A percentile compares a stretch with the other conserved stretches of the same genome.
These are phyloP conservation scores for Chamaenerion angustifolium DNA, from an alignment of 345 rosid genomes.

Conservation along the genomic window DNA sequence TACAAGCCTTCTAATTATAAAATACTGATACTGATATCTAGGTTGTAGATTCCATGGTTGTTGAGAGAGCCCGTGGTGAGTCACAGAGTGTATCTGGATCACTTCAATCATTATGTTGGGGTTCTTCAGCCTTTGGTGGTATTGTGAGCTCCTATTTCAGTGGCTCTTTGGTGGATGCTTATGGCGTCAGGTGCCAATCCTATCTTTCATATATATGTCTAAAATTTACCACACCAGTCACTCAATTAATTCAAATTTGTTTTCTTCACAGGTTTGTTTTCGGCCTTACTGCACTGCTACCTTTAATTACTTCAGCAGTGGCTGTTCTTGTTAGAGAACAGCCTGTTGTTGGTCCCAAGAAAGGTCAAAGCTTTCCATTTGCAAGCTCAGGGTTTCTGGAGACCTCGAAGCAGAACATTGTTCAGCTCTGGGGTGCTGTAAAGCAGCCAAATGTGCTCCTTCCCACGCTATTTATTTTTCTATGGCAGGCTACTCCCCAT, in stretches of 20 bases:
- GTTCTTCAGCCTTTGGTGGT: slow-evolving; percentile 97
- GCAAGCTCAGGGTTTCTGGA: slow-evolving; percentile 40
- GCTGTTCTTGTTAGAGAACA: slow-evolving; percentile 90
- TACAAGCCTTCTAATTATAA: too few relatives aligned
- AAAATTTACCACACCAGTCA: neutral
- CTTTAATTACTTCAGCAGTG: slow-evolving; percentile 76
- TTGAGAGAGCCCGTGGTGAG: slow-evolving; percentile 96
- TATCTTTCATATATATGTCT: neutral
- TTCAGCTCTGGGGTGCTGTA: slow-evolving; percentile 63
- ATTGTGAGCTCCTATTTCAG: slow-evolving; percentile 91
- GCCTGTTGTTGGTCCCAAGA: slow-evolving; percentile 29
- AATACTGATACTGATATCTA: slow-evolving; percentile 17
- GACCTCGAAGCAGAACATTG: slow-evolving; percentile 47
- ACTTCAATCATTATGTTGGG: slow-evolving; percentile 93
- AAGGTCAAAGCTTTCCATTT: slow-evolving; percentile 23
- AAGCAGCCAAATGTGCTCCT: slow-evolving; percentile 73
- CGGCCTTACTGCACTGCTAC: slow-evolving; percentile 83
- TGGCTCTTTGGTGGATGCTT: slow-evolving; percentile 77
- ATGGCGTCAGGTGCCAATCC: slow-evolving; percentile 67
- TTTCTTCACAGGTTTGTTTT: slow-evolving; percentile 70
- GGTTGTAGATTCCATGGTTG: slow-evolving; percentile 99
- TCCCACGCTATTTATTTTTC: slow-evolving; percentile 76
- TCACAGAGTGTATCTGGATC: slow-evolving; percentile 88
- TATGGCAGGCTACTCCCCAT: slow-evolving; percentile 99
- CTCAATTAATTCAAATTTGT: slow-evolving; percentile 9